Evolutionary conservation across 148 eudicot genomes (phyloP), one percentile per base, ranked within the genome.

Genomic region (Mesembryanthemum crystallinum): DNA sequence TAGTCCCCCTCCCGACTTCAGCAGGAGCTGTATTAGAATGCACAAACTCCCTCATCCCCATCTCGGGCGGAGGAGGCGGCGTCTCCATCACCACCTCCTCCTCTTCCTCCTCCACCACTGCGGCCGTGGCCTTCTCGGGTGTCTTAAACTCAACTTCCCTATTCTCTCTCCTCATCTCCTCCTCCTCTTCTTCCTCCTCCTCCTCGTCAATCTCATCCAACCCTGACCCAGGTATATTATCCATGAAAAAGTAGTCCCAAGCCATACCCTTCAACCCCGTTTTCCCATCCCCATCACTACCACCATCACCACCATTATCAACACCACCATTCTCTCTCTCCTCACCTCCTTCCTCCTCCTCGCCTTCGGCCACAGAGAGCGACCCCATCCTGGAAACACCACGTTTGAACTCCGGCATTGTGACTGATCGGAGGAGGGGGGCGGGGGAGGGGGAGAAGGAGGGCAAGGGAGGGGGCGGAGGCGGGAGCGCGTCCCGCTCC

Each of bases 11-110:
- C 73, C 82, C 75, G 28, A 85, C 30, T 33, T 88, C 94, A 0
- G 90, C 71, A 1, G 98, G 97, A 0, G 97, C 97, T 0, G 96
- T 92, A 47, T 95, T 92, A 0, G 98, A 90, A 86, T 95, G 98
- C 84, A 83, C 62, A 82, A 90, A 89, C 18, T 90, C 89, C 71
- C 76, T 88, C 9, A 76, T 54, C 54, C 60, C 80, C 17, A 8
- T 30, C 32, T 64, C 82, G 3, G 78, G 74, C 27, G 80, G 83
- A 17, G 67, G 79, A 0, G 86, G 77, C 25, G 80, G 84, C 23
- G 80, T 76, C 75, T 82, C 90, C 71, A 75, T 74, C 64, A n/a
- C 60, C 77, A 42, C 51, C 74, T 71, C 82, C 42, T 82, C 89
- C 61, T 80, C 88, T 29, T 82, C 89, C 61, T 80, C 88, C 33